Conservation (phyloP, 768 basidiomycete species). For the Trametes coccinea region DNA sequence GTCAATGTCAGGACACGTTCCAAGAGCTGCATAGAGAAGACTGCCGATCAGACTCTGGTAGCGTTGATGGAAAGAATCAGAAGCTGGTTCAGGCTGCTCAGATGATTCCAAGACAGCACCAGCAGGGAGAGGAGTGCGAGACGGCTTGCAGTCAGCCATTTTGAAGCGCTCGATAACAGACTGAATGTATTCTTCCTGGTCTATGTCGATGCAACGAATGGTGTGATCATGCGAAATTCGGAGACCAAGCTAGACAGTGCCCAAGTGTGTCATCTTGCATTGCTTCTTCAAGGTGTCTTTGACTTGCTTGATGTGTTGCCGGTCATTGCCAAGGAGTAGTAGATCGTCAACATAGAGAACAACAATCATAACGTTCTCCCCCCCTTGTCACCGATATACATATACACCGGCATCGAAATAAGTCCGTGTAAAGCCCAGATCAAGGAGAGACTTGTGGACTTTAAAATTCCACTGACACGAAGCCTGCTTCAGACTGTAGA, state of each 20-base stretch:
- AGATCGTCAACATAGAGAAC: conserved; percentile 8
- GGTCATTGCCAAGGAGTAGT: not conserved
- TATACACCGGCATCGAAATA: conserved; percentile 25
- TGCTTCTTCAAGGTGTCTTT: not conserved
- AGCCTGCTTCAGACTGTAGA: conserved; percentile 36
- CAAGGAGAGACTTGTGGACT: conserved; percentile 20
- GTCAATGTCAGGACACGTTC: too few species aligned
- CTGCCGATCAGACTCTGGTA: too few species aligned
- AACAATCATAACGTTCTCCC: not conserved
- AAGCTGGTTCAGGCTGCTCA: too few species aligned
- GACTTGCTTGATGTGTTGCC: not conserved
- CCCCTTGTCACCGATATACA: conserved; percentile 3
- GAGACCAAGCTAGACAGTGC: conserved; percentile 18
- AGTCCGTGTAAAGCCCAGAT: conserved; percentile 30
- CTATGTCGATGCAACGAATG: too few species aligned
- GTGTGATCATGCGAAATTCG: conserved; percentile 22
- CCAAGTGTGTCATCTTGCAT: conserved; percentile 21
- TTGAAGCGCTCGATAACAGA: too few species aligned
- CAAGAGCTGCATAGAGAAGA: too few species aligned
- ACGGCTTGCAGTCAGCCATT: too few species aligned
- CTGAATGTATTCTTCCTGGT: too few species aligned
- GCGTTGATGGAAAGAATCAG: too few species aligned
- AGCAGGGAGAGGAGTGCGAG: too few species aligned
- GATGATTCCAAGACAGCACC: too few species aligned
- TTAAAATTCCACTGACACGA: conserved; percentile 30